These are phyloP conservation scores for Leptosphaerulina australis DNA, from an alignment of 2,329 filamentous ascomycete genomes.

Conservation along the genomic window DNA sequence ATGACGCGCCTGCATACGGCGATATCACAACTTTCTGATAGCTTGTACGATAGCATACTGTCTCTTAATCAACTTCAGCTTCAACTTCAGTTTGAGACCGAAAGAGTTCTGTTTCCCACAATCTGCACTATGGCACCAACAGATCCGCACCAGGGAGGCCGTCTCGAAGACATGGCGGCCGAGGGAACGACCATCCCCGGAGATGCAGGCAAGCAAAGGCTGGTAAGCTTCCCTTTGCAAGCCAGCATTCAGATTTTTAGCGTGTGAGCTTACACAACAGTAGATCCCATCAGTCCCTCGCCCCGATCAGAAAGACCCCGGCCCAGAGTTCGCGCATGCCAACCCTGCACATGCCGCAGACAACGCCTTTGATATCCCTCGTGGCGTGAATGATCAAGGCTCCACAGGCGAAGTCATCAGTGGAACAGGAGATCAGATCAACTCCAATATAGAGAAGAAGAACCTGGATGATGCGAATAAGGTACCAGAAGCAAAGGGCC, in stretches of 20 bases:
- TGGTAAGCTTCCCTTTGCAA: constrained; percentile 3
- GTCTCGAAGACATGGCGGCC: constrained; percentile 47
- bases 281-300: constrained; percentile 57
- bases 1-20: neutral
- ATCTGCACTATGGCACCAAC: constrained; percentile 26
- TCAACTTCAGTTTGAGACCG: neutral
- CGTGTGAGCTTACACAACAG: neutral
- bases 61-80: too few species aligned
- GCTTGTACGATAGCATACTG: too few species aligned
- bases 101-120: neutral
- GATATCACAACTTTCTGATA: neutral
- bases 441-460: constrained; percentile 40
- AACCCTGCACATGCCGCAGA: constrained; percentile 54
- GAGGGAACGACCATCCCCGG: constrained; percentile 50
- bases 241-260: neutral
- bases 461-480: constrained; percentile 33
- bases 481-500: constrained; percentile 33
- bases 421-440: constrained; percentile 43
- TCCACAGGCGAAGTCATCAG: constrained; percentile 45
- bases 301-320: constrained; percentile 53
- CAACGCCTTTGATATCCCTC: constrained; percentile 57
- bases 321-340: constrained; percentile 38
- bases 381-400: constrained; percentile 39
- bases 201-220: constrained; percentile 54
- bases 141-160: constrained; percentile 41